Evolutionary conservation across 192 early-diverging fungal species (phyloP), one percentile per base, ranked within the genome.

Genomic region (Powellomyces hirtus): DNA sequence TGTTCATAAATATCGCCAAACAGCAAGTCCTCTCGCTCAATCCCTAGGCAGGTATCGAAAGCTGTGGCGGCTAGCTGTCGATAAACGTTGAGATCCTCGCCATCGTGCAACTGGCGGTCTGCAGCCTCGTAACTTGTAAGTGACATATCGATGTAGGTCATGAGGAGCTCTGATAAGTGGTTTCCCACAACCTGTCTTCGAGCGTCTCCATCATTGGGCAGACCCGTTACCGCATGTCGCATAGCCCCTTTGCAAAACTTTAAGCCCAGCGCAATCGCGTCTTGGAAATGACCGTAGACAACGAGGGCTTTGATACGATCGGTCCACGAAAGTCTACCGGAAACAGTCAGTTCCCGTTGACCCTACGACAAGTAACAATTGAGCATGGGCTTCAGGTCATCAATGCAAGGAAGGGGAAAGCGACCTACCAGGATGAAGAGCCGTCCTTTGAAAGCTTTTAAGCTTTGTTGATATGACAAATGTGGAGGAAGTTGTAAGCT

Each of bases 1-100:
- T 53, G 44, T 4, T 84, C 82, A 31, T 67, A 85, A 11, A 85
- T 73, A 27, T 85, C 81, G 13, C 69, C 74, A 68, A 83, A 83
- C 14, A 85, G 58, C 13, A 85, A 58, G 29, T 83, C 77, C 24
- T 69, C 71, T 22, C 66, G 60, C 1, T 64, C 56, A 59, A 81
- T 76, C 30, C 69, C 35, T 6, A 79, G 49, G 31, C 78, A 81
- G 6, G 71, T 71, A 24, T 59, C 58, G 40, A 85, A 70, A 27
- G 77, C 55, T 4, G 70, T 56, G 7, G n/a, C 65, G 20, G 74
- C 65, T 13, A 80, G 36, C 14, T 75, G 58, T 27, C 59, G 37
- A 20, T 68, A 72, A 10, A 53, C 52, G 20, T 55, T 55, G 14
- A 50, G 33, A 24, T 79, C 77, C 14, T 69, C 33, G 8, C 40